Conservation (phyloP, 2,329 filamentous ascomycete genomes). For the Tothia fuscella region DNA sequence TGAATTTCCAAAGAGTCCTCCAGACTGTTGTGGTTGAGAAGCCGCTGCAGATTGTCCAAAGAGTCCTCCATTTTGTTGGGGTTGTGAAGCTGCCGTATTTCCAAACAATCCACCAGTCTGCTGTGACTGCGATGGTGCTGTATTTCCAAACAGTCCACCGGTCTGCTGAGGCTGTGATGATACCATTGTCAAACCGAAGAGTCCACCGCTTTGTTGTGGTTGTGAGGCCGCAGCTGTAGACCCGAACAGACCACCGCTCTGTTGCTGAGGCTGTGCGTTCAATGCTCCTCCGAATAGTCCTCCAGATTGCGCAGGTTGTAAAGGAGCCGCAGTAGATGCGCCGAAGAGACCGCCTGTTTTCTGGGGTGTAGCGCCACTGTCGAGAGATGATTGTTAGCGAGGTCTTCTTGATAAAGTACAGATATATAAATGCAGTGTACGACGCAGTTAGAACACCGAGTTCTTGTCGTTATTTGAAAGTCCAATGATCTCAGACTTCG, state of each 20-base stretch:
- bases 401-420: too few relatives aligned
- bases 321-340: too few relatives aligned
- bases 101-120: slow-evolving; percentile 13
- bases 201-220: slow-evolving; percentile 15
- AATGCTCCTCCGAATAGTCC: slow-evolving; percentile 6
- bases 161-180: slow-evolving; percentile 13
- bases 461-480: too few relatives aligned
- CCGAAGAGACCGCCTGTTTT: slow-evolving; percentile 10
- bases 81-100: neutral
- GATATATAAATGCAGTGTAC: too few relatives aligned
- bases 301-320: slow-evolving; percentile 17
- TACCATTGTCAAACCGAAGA: slow-evolving; percentile 12
- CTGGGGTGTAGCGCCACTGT: neutral
- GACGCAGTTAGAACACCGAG: too few relatives aligned
- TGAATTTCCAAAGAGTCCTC: slow-evolving; percentile 9
- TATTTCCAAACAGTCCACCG: slow-evolving; percentile 23
- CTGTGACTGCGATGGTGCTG: slow-evolving; percentile 16
- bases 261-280: slow-evolving; percentile 14
- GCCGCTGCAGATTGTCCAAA: slow-evolving; percentile 19
- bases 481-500: too few relatives aligned
- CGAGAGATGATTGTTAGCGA: too few relatives aligned
- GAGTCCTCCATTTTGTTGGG: slow-evolving; percentile 21
- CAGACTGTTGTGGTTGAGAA: neutral
- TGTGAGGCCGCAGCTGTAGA: slow-evolving; percentile 15
- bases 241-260: slow-evolving; percentile 18